These are phyloP conservation scores for Euclidium syriacum DNA, from an alignment of 345 rosid genomes.

Conservation along the genomic window DNA sequence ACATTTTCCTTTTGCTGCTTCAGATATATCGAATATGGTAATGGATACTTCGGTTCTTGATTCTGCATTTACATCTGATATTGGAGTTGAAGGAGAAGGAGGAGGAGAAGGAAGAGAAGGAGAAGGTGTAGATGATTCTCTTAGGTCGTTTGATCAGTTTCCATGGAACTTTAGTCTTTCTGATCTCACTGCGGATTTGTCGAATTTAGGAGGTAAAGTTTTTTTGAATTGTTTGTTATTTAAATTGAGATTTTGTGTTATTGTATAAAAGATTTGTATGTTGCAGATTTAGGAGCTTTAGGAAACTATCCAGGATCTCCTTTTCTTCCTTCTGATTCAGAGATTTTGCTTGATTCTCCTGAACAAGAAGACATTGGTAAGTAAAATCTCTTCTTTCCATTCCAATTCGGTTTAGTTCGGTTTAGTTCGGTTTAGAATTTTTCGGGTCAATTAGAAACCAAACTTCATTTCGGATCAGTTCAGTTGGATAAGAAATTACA, in stretches of 20 bases:
- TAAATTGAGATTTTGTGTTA: no score
- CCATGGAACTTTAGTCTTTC: constrained; percentile 94
- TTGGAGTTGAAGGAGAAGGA: constrained; percentile 82
- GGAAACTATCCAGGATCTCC: constrained; percentile 97
- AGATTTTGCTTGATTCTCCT: constrained; percentile 92
- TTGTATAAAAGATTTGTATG: background rate
- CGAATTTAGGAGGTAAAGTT: constrained; percentile 94
- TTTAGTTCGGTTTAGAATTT: no score
- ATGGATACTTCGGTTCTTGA: constrained; percentile 86
- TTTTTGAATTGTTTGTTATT: no score
- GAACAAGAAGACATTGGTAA: constrained; percentile 87
- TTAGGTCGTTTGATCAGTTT: constrained; percentile 84
- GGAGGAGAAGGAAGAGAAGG: constrained; percentile 72
- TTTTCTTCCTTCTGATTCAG: constrained; percentile 91
- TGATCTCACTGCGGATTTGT: constrained; percentile 89
- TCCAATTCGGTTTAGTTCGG: no score
- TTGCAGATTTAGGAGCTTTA: constrained; percentile 86
- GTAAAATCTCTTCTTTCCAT: constrained; percentile 10
- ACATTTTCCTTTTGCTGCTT: constrained; percentile 77
- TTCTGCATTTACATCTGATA: constrained; percentile 87
- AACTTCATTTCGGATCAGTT: no score
- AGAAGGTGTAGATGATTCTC: constrained; percentile 64
- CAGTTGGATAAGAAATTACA: no score
- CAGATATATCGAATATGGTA: constrained; percentile 92
- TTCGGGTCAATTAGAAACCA: no score